These are phyloP conservation scores for Venustampulla echinocandica DNA, from an alignment of 495 filamentous ascomycete genomes.

Conservation along the genomic window DNA sequence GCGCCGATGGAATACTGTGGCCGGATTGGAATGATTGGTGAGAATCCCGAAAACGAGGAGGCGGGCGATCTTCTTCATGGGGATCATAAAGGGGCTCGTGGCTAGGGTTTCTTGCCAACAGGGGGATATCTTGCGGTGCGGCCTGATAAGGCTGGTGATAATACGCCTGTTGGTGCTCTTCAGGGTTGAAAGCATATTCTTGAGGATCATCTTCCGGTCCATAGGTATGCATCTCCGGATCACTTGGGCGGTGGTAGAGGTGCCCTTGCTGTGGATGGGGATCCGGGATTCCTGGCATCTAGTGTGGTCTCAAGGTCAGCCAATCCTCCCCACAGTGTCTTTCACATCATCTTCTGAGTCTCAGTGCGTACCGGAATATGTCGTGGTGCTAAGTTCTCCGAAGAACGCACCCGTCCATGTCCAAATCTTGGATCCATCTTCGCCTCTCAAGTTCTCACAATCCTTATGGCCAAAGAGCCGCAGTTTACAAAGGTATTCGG, in stretches of 20 bases:
- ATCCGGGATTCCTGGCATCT: constrained; percentile 3
- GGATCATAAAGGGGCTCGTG: constrained; percentile 6
- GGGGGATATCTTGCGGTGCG: constrained; percentile 40
- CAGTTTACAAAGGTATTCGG: no score
- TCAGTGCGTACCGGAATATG: neutral
- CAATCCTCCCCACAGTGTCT: neutral
- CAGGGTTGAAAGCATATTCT: constrained; percentile 67
- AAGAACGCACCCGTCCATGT: neutral
- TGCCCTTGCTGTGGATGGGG: constrained; percentile 1
- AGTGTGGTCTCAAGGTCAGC: neutral
- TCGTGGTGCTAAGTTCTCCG: neutral
- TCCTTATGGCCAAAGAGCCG: no score
- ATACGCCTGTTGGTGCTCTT: constrained; percentile 74
- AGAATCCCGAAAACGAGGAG: neutral
- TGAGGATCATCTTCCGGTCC: constrained; percentile 34
- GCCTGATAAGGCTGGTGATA: constrained; percentile 65
- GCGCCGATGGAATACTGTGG: neutral
- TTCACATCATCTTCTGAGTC: neutral
- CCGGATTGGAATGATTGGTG: neutral
- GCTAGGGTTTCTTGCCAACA: constrained; percentile 12
- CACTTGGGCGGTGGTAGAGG: neutral
- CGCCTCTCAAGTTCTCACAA: no score
- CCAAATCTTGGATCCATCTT: neutral
- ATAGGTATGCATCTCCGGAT: constrained; percentile 35
- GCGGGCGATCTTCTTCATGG: neutral